These are phyloP conservation scores for Hortaea werneckii DNA, from an alignment of 2,329 filamentous ascomycete genomes.

Conservation along the genomic window DNA sequence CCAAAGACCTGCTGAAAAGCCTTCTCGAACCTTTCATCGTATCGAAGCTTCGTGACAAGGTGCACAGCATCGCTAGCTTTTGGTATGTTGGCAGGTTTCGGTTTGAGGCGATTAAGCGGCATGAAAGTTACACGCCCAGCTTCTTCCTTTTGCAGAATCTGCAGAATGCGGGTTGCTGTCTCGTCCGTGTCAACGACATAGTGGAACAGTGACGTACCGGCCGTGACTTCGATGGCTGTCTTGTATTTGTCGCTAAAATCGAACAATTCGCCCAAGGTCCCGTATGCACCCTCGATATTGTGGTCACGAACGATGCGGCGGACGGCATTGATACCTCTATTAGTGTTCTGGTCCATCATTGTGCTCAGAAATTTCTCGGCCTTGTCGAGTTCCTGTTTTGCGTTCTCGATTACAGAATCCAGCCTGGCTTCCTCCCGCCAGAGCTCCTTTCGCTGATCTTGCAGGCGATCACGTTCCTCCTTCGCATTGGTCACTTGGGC, in stretches of 20 bases:
- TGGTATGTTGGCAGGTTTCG: conserved; percentile 63
- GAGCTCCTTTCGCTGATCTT: conserved; percentile 78
- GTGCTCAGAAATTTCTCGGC: conserved; percentile 70
- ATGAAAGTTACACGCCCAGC: conserved; percentile 90
- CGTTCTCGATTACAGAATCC: conserved; percentile 64
- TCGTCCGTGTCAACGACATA: conserved; percentile 89
- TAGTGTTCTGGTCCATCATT: conserved; percentile 82
- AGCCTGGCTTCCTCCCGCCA: conserved; percentile 85
- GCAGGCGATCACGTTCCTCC: conserved; percentile 65
- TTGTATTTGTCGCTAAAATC: conserved; percentile 76
- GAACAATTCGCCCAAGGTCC: conserved; percentile 86
- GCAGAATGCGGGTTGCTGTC: conserved; percentile 72
- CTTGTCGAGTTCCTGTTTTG: conserved; percentile 63
- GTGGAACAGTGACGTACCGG: conserved; percentile 86
- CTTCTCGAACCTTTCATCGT: conserved; percentile 64
- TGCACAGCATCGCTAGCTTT: conserved; percentile 80
- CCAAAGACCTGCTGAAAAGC: conserved; percentile 94
- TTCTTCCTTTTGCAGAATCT: conserved; percentile 66
- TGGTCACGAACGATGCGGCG: conserved; percentile 70
- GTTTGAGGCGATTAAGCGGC: conserved; percentile 72
- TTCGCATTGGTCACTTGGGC: conserved; percentile 68
- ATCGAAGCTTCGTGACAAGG: conserved; percentile 74
- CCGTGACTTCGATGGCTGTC: conserved; percentile 83
- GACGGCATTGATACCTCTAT: conserved; percentile 76
- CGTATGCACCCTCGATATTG: conserved; percentile 77